A percentile compares a stretch with the other conserved stretches of the same genome.
These are phyloP conservation scores for Podospora fimiseda DNA, from an alignment of 495 filamentous ascomycete genomes.

Conservation along the genomic window DNA sequence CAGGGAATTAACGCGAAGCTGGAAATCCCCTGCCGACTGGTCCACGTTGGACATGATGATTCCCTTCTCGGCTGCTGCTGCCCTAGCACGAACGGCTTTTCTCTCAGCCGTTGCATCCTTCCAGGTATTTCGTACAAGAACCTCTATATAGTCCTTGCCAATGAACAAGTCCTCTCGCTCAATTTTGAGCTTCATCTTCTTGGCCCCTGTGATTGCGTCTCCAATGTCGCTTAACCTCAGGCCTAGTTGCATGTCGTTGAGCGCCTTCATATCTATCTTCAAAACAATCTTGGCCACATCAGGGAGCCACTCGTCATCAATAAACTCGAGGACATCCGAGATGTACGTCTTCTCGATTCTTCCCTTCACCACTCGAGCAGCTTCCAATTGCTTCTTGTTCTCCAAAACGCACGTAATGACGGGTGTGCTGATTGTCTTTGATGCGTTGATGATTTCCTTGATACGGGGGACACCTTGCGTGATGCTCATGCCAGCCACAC, in stretches of 20 bases:
- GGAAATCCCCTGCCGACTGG: constrained; percentile 57
- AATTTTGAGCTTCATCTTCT: constrained; percentile 69
- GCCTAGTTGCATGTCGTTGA: constrained; percentile 72
- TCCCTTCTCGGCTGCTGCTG: constrained; percentile 30
- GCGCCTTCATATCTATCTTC: constrained; percentile 67
- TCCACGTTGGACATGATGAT: constrained; percentile 22
- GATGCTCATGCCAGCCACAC: constrained; percentile 98
- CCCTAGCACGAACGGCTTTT: constrained; percentile 48
- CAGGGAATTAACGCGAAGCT: constrained; percentile 73
- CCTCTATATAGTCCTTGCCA: constrained; percentile 43
- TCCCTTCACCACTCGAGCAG: constrained; percentile 81
- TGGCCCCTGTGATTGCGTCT: constrained; percentile 63
- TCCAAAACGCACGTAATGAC: constrained; percentile 80
- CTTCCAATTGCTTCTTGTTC: constrained; percentile 59
- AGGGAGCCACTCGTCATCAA: constrained; percentile 77
- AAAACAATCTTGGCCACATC: constrained; percentile 67
- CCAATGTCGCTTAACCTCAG: constrained; percentile 63
- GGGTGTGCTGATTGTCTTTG: constrained; percentile 85
- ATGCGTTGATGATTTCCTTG: constrained; percentile 99
- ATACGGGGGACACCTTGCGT: constrained; percentile 98
- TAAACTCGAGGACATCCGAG: constrained; percentile 62
- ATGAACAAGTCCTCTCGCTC: constrained; percentile 33
- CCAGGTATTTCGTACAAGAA: constrained; percentile 48
- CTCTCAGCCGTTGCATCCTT: constrained; percentile 34
- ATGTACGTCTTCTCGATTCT: constrained; percentile 86